Conservation (phyloP, 805 yeast species). For the Myxozyma geophila region DNA sequence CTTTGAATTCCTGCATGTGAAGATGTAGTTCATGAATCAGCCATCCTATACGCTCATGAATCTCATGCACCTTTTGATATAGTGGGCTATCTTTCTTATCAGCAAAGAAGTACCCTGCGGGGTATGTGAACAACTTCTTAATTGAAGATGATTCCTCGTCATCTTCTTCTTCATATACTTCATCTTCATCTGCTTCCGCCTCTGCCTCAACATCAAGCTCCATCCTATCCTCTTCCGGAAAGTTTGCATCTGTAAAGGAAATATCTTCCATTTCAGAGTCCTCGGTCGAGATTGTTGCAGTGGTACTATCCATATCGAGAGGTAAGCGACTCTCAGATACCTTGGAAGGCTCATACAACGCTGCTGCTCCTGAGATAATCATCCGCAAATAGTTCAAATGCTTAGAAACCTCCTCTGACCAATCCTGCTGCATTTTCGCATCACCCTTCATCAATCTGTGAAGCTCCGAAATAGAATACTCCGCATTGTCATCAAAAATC, state of each 20-base stretch:
- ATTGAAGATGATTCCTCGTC: conserved; percentile 41
- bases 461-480: conserved; percentile 34
- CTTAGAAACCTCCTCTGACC: conserved; percentile 59
- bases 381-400: conserved; percentile 63
- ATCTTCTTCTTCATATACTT: conserved; percentile 36
- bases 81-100: conserved; percentile 49
- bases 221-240: conserved; percentile 38
- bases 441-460: conserved; percentile 47
- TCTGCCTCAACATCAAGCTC: conserved; percentile 34
- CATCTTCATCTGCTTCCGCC: conserved; percentile 13
- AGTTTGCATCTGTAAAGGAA: background rate
- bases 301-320: background rate
- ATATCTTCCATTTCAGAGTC: conserved; percentile 41
- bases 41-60: conserved; percentile 64
- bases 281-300: background rate
- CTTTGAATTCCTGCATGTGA: conserved; percentile 54
- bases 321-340: background rate
- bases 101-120: conserved; percentile 69
- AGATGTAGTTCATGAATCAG: conserved; percentile 62
- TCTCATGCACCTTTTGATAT: conserved; percentile 61
- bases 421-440: conserved; percentile 20
- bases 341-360: conserved; percentile 69
- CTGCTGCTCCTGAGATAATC: conserved; percentile 69
- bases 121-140: conserved; percentile 65
- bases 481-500: conserved; percentile 57